phyloP scores from a whole-genome alignment of 345 rosid species.

The Bretschneidera sinensis region DNA sequence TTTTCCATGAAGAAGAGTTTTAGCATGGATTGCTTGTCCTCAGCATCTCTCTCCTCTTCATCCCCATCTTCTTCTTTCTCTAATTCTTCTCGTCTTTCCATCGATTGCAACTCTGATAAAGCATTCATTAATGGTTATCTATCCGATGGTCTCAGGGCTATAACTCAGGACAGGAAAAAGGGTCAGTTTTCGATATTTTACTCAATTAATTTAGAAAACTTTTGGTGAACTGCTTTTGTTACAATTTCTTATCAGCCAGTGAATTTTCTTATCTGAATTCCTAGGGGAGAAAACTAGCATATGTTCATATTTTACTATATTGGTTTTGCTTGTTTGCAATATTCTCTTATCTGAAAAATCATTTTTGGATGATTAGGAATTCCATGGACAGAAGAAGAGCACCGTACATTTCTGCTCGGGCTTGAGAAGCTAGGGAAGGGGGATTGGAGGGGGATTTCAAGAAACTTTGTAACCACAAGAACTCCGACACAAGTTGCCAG shows the following conservation, averaged over 20 bases:
- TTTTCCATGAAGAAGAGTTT: conserved; percentile 40
- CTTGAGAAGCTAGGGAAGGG: conserved; percentile 63
- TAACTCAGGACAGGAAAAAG: conserved; percentile 39
- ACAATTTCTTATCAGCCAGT: too few species aligned
- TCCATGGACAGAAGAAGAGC: conserved; percentile 77
- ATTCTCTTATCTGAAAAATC: background rate
- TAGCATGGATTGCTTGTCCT: conserved; percentile 49
- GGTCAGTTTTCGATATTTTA: conserved; percentile 26
- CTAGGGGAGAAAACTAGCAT: too few species aligned
- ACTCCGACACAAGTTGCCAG: conserved; percentile 76
- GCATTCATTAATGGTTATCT: conserved; percentile 30
- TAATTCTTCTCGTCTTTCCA: conserved; percentile 28
- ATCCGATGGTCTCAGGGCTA: conserved; percentile 36
- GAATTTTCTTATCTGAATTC: too few species aligned
- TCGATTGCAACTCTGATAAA: conserved; percentile 29
- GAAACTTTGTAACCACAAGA: conserved; percentile 53
- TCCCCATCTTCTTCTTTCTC: conserved; percentile 29
- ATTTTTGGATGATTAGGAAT: conserved; percentile 32
- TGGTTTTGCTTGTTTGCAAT: background rate
- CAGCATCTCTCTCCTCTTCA: conserved; percentile 18
- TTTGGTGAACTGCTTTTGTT: too few species aligned
- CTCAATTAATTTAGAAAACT: too few species aligned
- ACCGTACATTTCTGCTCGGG: conserved; percentile 44
- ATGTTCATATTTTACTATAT: too few species aligned
- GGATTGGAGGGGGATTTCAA: conserved; percentile 74